A percentile compares a stretch with the other conserved stretches of the same genome.
phyloP scores from a whole-genome alignment of 345 rosid genomes.

The Lagerstroemia speciosa region DNA sequence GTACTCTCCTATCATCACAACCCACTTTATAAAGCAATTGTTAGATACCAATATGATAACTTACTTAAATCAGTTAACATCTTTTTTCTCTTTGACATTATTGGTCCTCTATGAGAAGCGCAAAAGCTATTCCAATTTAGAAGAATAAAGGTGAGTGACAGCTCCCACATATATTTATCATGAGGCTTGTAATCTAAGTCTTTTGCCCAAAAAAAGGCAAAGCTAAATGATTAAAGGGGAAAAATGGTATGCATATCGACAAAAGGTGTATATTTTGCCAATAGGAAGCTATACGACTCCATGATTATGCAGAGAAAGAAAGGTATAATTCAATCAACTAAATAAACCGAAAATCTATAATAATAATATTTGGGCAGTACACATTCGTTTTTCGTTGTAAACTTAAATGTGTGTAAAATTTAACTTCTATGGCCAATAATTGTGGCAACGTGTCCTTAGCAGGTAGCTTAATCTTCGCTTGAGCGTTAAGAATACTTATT shows the following conservation, averaged over 20 bases:
- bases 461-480: neutral
- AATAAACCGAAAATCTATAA: slow-evolving; percentile 16
- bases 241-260: no score
- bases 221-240: neutral
- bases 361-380: neutral
- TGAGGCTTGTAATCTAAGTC: slow-evolving; percentile 21
- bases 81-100: slow-evolving; percentile 7
- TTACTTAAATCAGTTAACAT: slow-evolving; percentile 26
- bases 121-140: slow-evolving; percentile 15
- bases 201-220: slow-evolving; percentile 11
- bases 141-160: slow-evolving; percentile 18
- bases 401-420: neutral
- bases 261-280: no score
- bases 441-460: slow-evolving; percentile 3
- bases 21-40: slow-evolving; percentile 21
- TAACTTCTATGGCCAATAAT: neutral
- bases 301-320: slow-evolving; percentile 8
- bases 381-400: neutral
- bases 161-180: slow-evolving; percentile 10
- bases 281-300: no score
- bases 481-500: no score
- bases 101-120: slow-evolving; percentile 17
- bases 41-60: slow-evolving; percentile 33
- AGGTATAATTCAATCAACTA: slow-evolving; percentile 11
- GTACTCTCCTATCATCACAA: slow-evolving; percentile 8